Base-by-base conservation (phyloP, 2,329 filamentous ascomycete species). In the Penicillium sp. region DNA sequence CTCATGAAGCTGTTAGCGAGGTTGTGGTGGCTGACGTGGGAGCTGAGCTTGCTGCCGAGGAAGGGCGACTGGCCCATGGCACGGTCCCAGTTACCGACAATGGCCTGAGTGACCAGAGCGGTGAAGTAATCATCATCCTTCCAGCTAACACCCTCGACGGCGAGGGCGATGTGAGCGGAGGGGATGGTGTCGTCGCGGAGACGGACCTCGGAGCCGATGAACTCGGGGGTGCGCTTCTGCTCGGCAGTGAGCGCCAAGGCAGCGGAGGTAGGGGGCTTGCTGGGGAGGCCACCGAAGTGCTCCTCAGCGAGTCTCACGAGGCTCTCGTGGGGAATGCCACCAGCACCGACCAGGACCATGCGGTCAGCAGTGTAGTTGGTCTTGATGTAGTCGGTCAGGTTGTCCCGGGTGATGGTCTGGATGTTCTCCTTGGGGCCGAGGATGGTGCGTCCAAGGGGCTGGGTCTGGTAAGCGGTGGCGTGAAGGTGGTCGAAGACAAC, bases 1-100 rank as follows among this genome's bases (percentile, higher is more conserved):
- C 90, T 96, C 95, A 99, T 99, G 85, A 97, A 99, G 86, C 92
- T 97, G 83, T 96, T 99, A 78, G 94, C 94, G 61, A 99, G 85
- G 77, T 92, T 88, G 81, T 97, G 86, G 80, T 96, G 88, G 84
- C 95, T 90, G 67, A 99, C 88, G 72, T 94, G 91, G 65, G 89
- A 87, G 82, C 91, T 96, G 70, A 99, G 90, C 85, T 95, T 97
- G 89, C 92, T 96, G 71, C 95, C 94, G 74, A 97, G 89, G 82
- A 97, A 94, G 65, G 92, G 89, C 58, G 94, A 94, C 79, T 94
- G 96, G 74, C 95, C 94, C 87, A 97, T 93, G 68, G 94, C 90
- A 80, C 94, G 94, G 82, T 99, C 94, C 87, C 96, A 99, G 87
- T 99, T 99, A 74, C 94, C 94, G 66, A 99, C 92, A 69, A 99